Percentiles rank a stretch among this genome's conserved stretches.
phyloP scores from a whole-genome alignment of 129 eudicot genomes.

The Flaveria sonorensis region DNA sequence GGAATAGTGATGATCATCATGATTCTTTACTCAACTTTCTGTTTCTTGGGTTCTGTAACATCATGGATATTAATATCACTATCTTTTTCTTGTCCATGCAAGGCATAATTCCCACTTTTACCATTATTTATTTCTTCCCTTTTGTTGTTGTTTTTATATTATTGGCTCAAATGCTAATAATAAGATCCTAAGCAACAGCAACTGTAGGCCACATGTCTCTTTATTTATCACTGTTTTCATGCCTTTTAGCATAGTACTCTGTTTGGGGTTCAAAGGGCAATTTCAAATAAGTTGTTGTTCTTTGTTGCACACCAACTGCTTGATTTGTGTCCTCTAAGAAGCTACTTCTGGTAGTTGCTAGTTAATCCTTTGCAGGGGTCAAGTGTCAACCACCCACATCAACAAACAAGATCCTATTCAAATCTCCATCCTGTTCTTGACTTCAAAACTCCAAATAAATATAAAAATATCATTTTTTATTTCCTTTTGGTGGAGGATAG shows the following conservation, averaged over 20 bases:
- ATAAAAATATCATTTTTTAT: background rate
- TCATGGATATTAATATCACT: slow-evolving; percentile 41
- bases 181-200: slow-evolving; percentile 39
- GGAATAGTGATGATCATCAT: slow-evolving; percentile 51
- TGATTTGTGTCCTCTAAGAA: slow-evolving; percentile 49
- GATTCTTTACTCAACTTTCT: slow-evolving; percentile 50
- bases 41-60: slow-evolving; percentile 72
- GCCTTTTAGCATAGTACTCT: slow-evolving; percentile 41
- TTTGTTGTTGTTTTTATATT: slow-evolving; percentile 25
- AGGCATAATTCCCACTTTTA: slow-evolving; percentile 37
- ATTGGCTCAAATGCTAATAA: slow-evolving; percentile 44
- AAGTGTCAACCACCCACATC: slow-evolving; percentile 27
- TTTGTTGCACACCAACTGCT: slow-evolving; percentile 41
- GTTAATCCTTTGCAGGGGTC: slow-evolving; percentile 24
- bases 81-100: slow-evolving; percentile 58
- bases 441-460: background rate
- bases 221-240: slow-evolving; percentile 37
- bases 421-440: slow-evolving; percentile 24
- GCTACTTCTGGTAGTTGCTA: slow-evolving; percentile 40
- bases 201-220: slow-evolving; percentile 47
- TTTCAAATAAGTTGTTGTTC: slow-evolving; percentile 43
- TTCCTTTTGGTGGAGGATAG: slow-evolving; percentile 17
- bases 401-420: slow-evolving; percentile 38
- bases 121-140: slow-evolving; percentile 32
- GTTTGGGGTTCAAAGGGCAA: slow-evolving; percentile 57